phyloP scores from a whole-genome alignment of 305 asterid genomes.

The Euphrasia arctica region DNA sequence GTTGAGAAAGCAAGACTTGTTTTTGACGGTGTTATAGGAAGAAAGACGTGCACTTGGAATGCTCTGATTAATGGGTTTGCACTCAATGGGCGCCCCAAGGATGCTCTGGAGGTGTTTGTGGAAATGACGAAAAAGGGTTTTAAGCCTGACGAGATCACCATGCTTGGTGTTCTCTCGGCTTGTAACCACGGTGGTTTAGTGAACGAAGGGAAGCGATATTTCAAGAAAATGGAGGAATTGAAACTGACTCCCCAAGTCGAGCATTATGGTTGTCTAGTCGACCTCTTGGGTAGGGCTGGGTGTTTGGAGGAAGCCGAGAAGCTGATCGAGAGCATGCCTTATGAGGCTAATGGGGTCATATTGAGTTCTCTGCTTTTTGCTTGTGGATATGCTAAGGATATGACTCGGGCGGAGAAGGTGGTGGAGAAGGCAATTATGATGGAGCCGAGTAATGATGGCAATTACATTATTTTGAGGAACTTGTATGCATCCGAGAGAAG shows the following conservation, averaged over 20 bases:
- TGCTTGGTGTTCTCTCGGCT: constrained; percentile 87
- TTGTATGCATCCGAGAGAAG: constrained; percentile 83
- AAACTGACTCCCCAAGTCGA: constrained; percentile 54
- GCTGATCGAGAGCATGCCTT: constrained; percentile 76
- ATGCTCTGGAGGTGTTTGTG: constrained; percentile 59
- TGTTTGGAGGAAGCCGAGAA: constrained; percentile 70
- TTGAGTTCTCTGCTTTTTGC: constrained; percentile 78
- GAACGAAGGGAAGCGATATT: constrained; percentile 83
- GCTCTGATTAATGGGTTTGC: constrained; percentile 93
- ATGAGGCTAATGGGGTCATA: constrained; percentile 70
- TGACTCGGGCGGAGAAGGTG: constrained; percentile 65
- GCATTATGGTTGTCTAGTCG: constrained; percentile 86
- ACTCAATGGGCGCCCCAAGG: constrained; percentile 68
- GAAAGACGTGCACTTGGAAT: constrained; percentile 69
- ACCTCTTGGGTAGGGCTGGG: constrained; percentile 86
- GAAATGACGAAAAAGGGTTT: constrained; percentile 56
- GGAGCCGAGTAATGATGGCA: constrained; percentile 84
- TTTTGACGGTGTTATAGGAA: constrained; percentile 42
- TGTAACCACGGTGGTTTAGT: constrained; percentile 92
- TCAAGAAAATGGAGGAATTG: constrained; percentile 54
- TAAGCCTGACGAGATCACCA: constrained; percentile 56
- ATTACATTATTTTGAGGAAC: constrained; percentile 81
- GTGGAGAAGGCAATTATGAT: constrained; percentile 50
- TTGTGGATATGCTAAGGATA: constrained; percentile 74
- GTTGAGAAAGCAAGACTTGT: constrained; percentile 58